Base-by-base conservation (phyloP, 2,329 filamentous ascomycete genomes). In the Aureobasidium melanogenum region DNA sequence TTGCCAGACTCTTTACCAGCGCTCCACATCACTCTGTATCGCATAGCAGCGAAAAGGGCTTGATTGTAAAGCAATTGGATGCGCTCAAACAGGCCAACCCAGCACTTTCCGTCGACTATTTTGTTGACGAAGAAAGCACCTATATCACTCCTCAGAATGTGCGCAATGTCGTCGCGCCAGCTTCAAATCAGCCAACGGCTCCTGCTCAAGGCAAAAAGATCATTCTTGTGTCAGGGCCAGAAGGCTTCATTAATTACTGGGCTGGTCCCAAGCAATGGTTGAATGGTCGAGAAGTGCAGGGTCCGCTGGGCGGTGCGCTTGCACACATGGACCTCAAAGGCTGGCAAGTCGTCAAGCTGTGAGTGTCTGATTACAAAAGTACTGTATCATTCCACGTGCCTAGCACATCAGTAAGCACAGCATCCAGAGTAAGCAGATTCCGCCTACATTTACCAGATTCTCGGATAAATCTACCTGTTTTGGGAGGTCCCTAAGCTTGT, bases 211-310 rank as follows among this genome's bases (percentile, higher is more conserved):
- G 68, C 44, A 83, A 81, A 64, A 86, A 85, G 63, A 72, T 96
- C 22, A 77, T 97, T n/a, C 79, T 96, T 61, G 83, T 97, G 1
- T 96, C 91, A 0, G 94, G 94, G 0, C 93, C 94, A 0, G 90
- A 96, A 59, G 93, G 94, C 0, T 97, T 97, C 74, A 82, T 97
- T 41, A 82, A 83, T 46, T 82, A 88, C 65, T 89, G 88, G 75
- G 90, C 91, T 2, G 93, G 94, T 1, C 79, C 85, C 10, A 96
- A 96, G 75, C 75, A 83, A 3, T 95, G 90, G 88, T 77, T 80
- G 12, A 81, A 82, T 30, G 90, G 91, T 0, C 77, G 78, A 62
- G 88, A 96, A 74, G 78, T 83, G 12, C 91, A 96, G 69, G 92
- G 92, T 0, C 80, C 83, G 0, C 75, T 96, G 0, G 82, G 83